phyloP scores from a whole-genome alignment of 768 basidiomycete genomes.

The Phylloporus sp. region DNA sequence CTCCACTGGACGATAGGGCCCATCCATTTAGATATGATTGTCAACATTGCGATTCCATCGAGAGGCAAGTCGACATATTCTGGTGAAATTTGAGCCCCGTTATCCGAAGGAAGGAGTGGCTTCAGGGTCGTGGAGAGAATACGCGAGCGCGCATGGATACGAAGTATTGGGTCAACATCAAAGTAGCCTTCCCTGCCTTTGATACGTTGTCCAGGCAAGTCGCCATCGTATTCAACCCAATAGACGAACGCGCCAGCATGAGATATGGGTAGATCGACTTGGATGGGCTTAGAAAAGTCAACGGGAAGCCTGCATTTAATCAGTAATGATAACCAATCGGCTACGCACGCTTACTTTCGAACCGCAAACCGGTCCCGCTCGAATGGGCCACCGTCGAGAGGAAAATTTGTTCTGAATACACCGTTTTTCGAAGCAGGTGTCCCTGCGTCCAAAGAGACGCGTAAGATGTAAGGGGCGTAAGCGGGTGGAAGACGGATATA shows the following conservation, averaged over 20 bases:
- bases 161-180: slow-evolving; percentile 90
- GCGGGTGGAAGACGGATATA: slow-evolving; percentile 96
- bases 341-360: slow-evolving; percentile 52
- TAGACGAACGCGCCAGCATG: slow-evolving; percentile 95
- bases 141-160: slow-evolving; percentile 62
- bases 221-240: slow-evolving; percentile 87
- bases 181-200: slow-evolving; percentile 91
- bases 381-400: slow-evolving; percentile 86
- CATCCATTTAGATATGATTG: slow-evolving; percentile 98
- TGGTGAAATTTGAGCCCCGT: slow-evolving; percentile 48
- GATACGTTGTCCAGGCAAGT: slow-evolving; percentile 51
- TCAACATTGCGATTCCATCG: slow-evolving; percentile 84
- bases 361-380: slow-evolving; percentile 68
- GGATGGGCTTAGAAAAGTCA: slow-evolving; percentile 85
- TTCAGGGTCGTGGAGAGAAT: slow-evolving; percentile 58
- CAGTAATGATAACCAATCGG: slow-evolving; percentile 5
- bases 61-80: slow-evolving; percentile 68
- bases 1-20: slow-evolving; percentile 76
- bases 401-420: slow-evolving; percentile 94
- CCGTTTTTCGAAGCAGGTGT: slow-evolving; percentile 88
- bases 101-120: slow-evolving; percentile 47
- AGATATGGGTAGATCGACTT: slow-evolving; percentile 92
- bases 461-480: slow-evolving; percentile 79
- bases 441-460: slow-evolving; percentile 88
- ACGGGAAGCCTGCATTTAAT: slow-evolving; percentile 61